A percentile compares a stretch with the other conserved stretches of the same genome.
These are phyloP conservation scores for Ensete ventricosum DNA, from an alignment of 176 grass and related monocot genomes.

Conservation along the genomic window DNA sequence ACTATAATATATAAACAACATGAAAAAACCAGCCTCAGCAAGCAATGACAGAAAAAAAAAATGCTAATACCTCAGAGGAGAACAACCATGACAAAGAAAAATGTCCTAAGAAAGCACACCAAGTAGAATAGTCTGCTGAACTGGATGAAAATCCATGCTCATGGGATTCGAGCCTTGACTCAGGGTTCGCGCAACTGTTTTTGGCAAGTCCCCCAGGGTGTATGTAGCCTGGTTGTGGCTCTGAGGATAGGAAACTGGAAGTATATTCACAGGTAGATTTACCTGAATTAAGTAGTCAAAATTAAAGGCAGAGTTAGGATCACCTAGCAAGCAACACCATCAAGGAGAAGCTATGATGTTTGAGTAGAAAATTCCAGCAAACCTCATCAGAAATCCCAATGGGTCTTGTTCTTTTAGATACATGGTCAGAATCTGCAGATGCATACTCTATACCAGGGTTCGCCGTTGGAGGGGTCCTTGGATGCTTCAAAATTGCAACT, in stretches of 20 bases:
- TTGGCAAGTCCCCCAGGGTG: constrained; percentile 80
- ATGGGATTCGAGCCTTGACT: constrained; percentile 76
- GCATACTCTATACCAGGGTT: constrained; percentile 77
- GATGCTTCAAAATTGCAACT: constrained; percentile 88
- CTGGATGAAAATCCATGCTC: constrained; percentile 99
- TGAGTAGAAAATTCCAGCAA: constrained; percentile 15
- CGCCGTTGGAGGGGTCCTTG: constrained; percentile 57
- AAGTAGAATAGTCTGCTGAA: constrained; percentile 87
- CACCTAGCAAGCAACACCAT: neutral
- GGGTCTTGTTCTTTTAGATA: constrained; percentile 76
- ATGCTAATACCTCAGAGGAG: neutral
- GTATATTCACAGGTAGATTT: constrained; percentile 84
- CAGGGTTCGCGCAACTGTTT: constrained; percentile 58
- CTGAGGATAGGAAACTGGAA: constrained; percentile 67
- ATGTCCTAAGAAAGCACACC: constrained; percentile 30
- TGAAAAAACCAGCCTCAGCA: neutral
- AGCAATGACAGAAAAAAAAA: constrained; percentile 1
- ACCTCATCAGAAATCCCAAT: constrained; percentile 95
- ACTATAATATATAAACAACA: constrained; percentile 37
- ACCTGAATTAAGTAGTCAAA: constrained; percentile 38
- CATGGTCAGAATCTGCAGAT: constrained; percentile 86
- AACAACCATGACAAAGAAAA: constrained; percentile 8
- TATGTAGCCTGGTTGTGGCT: constrained; percentile 59
- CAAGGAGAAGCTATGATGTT: constrained; percentile 13
- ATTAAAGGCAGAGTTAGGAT: constrained; percentile 18